Evolutionary conservation across 2,329 filamentous ascomycete species (phyloP).

Genomic region (Thermothelomyces thermophilus): DNA sequence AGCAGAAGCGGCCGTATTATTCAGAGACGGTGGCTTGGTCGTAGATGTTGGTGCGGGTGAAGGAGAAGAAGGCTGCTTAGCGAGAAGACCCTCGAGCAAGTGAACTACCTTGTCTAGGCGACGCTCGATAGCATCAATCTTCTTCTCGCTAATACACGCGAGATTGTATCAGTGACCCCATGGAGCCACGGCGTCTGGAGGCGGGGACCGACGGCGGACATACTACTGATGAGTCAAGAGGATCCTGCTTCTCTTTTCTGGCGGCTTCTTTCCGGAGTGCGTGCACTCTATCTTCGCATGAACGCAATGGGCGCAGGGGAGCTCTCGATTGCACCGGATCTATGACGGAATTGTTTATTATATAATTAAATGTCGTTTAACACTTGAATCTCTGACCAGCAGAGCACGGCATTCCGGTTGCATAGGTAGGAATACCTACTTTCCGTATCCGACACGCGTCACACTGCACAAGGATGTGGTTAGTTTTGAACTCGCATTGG

Average conservation of each 20-base stretch:
- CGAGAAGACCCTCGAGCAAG: conserved; percentile 31
- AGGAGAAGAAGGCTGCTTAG: too few relatives aligned
- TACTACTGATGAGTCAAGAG: conserved; percentile 35
- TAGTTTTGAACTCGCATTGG: neutral
- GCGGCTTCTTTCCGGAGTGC: conserved; percentile 29
- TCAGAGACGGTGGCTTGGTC: neutral
- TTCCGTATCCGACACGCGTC: conserved; percentile 21
- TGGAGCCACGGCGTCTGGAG: too few relatives aligned
- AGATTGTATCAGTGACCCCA: too few relatives aligned
- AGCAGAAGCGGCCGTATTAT: conserved; percentile 11
- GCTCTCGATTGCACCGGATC: conserved; percentile 34
- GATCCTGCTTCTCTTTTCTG: conserved; percentile 33
- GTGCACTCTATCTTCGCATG: conserved; percentile 34
- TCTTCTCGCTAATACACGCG: conserved; percentile 35
- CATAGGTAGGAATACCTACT: conserved; percentile 1
- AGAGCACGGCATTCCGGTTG: too few relatives aligned
- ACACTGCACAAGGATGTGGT: conserved; percentile 12
- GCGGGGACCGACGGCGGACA: too few relatives aligned
- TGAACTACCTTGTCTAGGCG: conserved; percentile 31
- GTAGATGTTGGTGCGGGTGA: too few relatives aligned
- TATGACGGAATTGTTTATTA: too few relatives aligned
- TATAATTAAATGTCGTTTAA: too few relatives aligned
- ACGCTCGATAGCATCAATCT: conserved; percentile 35
- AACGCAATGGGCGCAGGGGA: conserved; percentile 32
- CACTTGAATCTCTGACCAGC: too few relatives aligned